phyloP scores from a whole-genome alignment of 768 basidiomycete genomes.

The Boletellus emodensis region DNA sequence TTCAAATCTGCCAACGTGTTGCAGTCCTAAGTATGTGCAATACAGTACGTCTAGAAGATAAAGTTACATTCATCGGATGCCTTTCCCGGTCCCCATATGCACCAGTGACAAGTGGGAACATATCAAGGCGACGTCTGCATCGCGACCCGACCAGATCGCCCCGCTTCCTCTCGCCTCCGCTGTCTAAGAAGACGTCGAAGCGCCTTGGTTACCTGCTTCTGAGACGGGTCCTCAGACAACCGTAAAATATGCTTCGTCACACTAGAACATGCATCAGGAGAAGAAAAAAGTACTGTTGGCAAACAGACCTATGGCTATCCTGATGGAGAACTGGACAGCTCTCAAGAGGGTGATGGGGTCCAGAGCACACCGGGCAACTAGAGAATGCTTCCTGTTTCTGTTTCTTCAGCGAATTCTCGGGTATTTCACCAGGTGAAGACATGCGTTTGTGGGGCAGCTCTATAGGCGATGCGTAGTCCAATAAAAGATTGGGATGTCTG shows the following conservation, averaged over 20 bases:
- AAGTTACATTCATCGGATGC: not conserved
- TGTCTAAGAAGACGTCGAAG: slow-evolving; percentile 39
- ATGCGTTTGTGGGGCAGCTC: slow-evolving; percentile 35
- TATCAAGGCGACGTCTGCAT: slow-evolving; percentile 6
- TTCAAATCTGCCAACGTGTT: too few relatives aligned
- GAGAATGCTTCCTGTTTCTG: slow-evolving; percentile 23
- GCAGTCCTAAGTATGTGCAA: not conserved
- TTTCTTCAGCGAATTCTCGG: slow-evolving; percentile 36
- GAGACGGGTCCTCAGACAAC: slow-evolving; percentile 38
- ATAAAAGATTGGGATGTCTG: not conserved
- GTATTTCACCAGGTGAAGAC: slow-evolving; percentile 27
- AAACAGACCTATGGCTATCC: slow-evolving; percentile 52
- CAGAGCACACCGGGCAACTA: slow-evolving; percentile 47
- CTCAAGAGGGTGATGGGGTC: slow-evolving; percentile 44
- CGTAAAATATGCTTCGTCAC: slow-evolving; percentile 42
- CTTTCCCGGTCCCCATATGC: not conserved
- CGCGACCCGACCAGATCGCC: not conserved
- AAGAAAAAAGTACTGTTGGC: not conserved
- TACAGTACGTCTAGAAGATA: slow-evolving; percentile 6
- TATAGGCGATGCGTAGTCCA: not conserved
- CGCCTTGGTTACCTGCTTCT: slow-evolving; percentile 31
- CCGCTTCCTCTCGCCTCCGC: slow-evolving; percentile 26
- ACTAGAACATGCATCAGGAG: slow-evolving; percentile 28
- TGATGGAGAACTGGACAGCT: slow-evolving; percentile 52
- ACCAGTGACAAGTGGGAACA: too few relatives aligned